Conservation (phyloP, 768 basidiomycete genomes). For the Gymnopilus dilepis region DNA sequence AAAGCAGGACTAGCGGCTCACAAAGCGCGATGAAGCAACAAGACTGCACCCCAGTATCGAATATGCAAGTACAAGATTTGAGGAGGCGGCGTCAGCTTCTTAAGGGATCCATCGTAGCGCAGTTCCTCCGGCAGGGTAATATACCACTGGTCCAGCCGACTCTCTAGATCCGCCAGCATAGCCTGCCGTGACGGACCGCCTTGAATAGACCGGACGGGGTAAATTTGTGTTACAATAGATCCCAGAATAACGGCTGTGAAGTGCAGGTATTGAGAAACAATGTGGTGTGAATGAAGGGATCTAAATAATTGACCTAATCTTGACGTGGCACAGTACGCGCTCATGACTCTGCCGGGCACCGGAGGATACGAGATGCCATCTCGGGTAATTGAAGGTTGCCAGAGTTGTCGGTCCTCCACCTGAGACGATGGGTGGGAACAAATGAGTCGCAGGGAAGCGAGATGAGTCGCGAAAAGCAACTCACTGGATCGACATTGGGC, state of each 20-base stretch:
- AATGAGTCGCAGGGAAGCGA: neutral
- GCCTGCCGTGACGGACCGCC: conserved; percentile 50
- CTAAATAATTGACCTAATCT: conserved; percentile 56
- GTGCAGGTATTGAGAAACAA: neutral
- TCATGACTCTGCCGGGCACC: conserved; percentile 53
- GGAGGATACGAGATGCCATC: conserved; percentile 50
- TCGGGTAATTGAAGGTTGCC: conserved; percentile 52
- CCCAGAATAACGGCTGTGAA: conserved; percentile 67
- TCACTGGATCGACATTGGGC: conserved; percentile 60
- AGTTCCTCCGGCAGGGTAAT: conserved; percentile 68
- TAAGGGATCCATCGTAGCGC: conserved; percentile 60
- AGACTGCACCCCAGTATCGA: conserved; percentile 76
- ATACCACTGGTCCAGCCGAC: conserved; percentile 75
- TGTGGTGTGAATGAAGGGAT: neutral
- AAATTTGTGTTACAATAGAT: conserved; percentile 67
- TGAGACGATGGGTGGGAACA: conserved; percentile 33
- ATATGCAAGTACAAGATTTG: conserved; percentile 73
- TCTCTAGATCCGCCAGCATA: conserved; percentile 61
- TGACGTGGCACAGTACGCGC: conserved; percentile 59
- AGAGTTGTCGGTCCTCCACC: conserved; percentile 62
- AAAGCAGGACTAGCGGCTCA: conserved; percentile 43
- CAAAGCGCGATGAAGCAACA: conserved; percentile 82
- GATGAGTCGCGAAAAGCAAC: conserved; percentile 16
- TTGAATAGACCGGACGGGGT: conserved; percentile 64
- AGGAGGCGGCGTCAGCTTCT: conserved; percentile 60